A percentile compares a stretch with the other conserved stretches of the same genome.
Evolutionary conservation across 345 rosid genomes (phyloP).

Genomic region (Melaleuca alternifolia): DNA sequence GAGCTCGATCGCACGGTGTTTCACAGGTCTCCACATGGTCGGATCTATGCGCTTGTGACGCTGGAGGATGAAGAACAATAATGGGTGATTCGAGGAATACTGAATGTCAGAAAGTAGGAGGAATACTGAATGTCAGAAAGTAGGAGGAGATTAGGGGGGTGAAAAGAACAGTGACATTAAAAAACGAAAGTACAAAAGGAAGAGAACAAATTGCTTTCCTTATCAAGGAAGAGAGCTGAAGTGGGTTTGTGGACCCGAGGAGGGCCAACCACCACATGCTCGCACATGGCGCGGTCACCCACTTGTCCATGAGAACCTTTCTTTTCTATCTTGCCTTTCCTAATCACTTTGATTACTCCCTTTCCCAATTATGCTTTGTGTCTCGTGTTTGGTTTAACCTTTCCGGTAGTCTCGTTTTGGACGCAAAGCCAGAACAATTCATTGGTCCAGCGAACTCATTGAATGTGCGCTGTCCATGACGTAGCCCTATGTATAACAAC

Average conservation of each 20-base stretch:
- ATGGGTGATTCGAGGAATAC: background rate
- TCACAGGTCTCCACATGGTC: background rate
- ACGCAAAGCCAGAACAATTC: background rate
- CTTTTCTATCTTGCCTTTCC: background rate
- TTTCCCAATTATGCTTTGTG: slow-evolving; percentile 16
- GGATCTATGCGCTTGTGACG: background rate
- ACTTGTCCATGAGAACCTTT: slow-evolving; percentile 11
- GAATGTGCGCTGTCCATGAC: background rate
- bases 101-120: background rate
- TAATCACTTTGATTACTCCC: slow-evolving; percentile 13
- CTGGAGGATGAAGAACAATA: background rate
- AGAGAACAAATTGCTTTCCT: background rate
- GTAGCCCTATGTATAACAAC: background rate
- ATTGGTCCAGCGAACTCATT: background rate
- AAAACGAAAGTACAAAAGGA: background rate
- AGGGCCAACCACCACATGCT: slow-evolving; percentile 28
- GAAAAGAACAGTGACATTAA: background rate
- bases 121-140: background rate
- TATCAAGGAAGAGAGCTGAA: slow-evolving; percentile 11
- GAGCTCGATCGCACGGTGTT: background rate
- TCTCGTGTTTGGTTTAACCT: slow-evolving; percentile 8
- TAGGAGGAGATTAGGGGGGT: background rate
- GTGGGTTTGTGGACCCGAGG: slow-evolving; percentile 21
- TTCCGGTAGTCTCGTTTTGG: background rate
- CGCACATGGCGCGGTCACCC: slow-evolving; percentile 31